A percentile compares a stretch with the other conserved stretches of the same genome.
phyloP scores from a whole-genome alignment of 257 asterid genomes.

The Ballota nigra region DNA sequence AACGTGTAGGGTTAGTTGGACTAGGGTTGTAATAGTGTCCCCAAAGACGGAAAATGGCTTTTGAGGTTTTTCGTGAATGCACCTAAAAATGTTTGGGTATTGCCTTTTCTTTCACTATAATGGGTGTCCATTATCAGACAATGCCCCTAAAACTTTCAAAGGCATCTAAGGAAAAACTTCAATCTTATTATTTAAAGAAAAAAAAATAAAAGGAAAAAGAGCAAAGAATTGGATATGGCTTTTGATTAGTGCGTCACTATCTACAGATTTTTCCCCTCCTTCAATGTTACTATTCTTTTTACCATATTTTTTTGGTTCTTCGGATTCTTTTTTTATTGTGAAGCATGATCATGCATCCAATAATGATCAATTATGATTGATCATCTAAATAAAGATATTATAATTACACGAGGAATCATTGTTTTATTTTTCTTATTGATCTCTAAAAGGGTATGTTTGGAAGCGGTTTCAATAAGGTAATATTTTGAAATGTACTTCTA shows the following conservation, averaged over 20 bases:
- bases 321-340: not conserved
- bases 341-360: not conserved
- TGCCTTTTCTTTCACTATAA: not conserved
- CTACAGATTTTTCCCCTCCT: not conserved
- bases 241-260: conserved; percentile 27
- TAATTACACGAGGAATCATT: not conserved
- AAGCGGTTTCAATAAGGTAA: not conserved
- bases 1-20: not conserved
- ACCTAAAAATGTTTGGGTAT: conserved; percentile 13
- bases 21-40: not conserved
- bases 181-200: not conserved
- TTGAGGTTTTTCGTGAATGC: conserved; percentile 15
- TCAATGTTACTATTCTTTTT: conserved; percentile 14
- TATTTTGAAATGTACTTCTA: too few species aligned
- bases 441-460: not conserved
- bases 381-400: not conserved
- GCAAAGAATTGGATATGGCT: conserved; percentile 9
- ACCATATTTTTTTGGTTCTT: not conserved
- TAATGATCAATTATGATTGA: not conserved
- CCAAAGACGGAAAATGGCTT: conserved; percentile 25
- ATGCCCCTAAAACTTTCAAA: conserved; percentile 18
- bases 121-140: conserved; percentile 24
- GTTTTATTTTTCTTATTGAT: not conserved
- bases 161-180: not conserved
- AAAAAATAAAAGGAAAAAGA: not conserved